These are phyloP conservation scores for Fraxinus excelsior DNA, from an alignment of 257 asterid genomes.

Conservation along the genomic window DNA sequence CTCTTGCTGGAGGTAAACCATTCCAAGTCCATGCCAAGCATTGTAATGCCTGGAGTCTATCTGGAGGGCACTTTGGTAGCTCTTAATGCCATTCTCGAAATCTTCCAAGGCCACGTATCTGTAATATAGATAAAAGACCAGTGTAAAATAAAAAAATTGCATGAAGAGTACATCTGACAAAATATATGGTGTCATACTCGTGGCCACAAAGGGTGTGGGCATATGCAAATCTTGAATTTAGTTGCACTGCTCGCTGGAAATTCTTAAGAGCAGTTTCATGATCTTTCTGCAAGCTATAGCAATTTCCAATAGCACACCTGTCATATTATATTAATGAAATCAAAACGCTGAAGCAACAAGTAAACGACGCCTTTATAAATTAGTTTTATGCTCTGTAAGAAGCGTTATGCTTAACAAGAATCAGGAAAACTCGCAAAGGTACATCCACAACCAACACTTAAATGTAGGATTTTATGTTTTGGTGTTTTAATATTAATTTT, in stretches of 20 bases:
- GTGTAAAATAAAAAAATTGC: slow-evolving; percentile 12
- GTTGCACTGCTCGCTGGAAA: slow-evolving; percentile 94
- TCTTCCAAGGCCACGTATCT: slow-evolving; percentile 91
- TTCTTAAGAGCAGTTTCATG: slow-evolving; percentile 91
- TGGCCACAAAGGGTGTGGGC: slow-evolving; percentile 95
- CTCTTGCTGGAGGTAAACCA: slow-evolving; percentile 92
- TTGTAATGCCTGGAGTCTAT: slow-evolving; percentile 90
- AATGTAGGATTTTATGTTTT: too few relatives aligned
- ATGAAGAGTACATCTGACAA: slow-evolving; percentile 20
- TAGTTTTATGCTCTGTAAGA: slow-evolving; percentile 5
- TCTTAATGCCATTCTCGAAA: slow-evolving; percentile 81
- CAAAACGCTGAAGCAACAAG: slow-evolving; percentile 15
- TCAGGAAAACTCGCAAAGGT: slow-evolving; percentile 5
- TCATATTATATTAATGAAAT: slow-evolving; percentile 26
- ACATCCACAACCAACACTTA: background rate
- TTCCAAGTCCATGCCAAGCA: slow-evolving; percentile 99
- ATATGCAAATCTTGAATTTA: slow-evolving; percentile 83
- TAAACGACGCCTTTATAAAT: background rate
- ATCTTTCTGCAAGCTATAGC: slow-evolving; percentile 94
- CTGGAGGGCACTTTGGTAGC: slow-evolving; percentile 84
- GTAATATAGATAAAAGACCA: slow-evolving; percentile 27
- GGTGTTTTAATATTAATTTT: too few relatives aligned
- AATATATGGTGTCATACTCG: slow-evolving; percentile 57
- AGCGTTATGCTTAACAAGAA: background rate
- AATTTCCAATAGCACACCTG: slow-evolving; percentile 98